Conservation (phyloP, 78 protist species). For the Dictyostelium capitatum region DNA sequence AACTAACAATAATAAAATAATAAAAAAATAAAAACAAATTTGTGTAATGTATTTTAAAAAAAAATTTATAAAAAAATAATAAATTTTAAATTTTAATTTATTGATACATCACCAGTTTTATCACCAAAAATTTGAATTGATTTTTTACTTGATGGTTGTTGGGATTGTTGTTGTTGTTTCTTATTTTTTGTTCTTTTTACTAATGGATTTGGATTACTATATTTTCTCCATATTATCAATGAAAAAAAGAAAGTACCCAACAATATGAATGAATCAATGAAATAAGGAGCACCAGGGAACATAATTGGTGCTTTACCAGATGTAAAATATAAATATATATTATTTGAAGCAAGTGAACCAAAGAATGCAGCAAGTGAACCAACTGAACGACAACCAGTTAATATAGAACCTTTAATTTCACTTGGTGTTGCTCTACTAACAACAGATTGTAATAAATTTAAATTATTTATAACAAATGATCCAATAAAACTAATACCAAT, state of each 20-base stretch:
- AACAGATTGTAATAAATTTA: constrained; percentile 2
- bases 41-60: no score
- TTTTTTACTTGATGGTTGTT: no score
- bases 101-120: no score
- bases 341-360: neutral
- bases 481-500: neutral
- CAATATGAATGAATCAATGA: neutral
- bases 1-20: no score
- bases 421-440: constrained; percentile 41
- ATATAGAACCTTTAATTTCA: constrained; percentile 36
- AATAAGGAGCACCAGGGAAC: constrained; percentile 1
- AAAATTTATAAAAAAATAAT: no score
- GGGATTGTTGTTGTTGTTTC: neutral
- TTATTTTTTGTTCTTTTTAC: neutral
- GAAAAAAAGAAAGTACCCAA: neutral
- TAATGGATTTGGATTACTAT: neutral
- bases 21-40: no score
- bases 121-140: no score
- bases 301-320: neutral
- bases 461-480: neutral
- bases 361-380: neutral
- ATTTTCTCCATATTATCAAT: neutral
- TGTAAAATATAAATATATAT: neutral
- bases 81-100: no score
- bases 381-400: constrained; percentile 25